Percentiles rank a stretch among this genome's conserved stretches.
Evolutionary conservation across 1,284 basidiomycete genomes (phyloP).

Genomic region (Ustilago nuda): DNA sequence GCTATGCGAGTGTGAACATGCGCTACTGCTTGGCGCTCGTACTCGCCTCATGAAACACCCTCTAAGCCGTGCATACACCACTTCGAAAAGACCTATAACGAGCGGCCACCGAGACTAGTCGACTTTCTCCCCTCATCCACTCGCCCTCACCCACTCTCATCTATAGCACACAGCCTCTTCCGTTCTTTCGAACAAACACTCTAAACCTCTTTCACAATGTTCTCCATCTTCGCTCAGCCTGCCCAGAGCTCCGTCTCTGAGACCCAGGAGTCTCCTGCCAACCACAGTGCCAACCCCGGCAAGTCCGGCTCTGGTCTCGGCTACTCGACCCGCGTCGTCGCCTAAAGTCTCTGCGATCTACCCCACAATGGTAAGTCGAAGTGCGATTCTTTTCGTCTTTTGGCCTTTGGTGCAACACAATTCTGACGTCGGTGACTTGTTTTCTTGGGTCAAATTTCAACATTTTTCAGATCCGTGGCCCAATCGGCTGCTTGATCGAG

Average conservation of each 20-base stretch:
- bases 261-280: conserved; percentile 16
- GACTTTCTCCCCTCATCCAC: conserved; percentile 13
- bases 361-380: conserved; percentile 14
- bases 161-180: conserved; percentile 8
- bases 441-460: not conserved
- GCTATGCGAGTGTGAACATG: no score
- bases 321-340: conserved; percentile 34
- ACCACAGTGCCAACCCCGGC: conserved; percentile 3
- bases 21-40: not conserved
- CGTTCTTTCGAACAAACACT: conserved; percentile 23
- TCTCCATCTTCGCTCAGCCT: conserved; percentile 40
- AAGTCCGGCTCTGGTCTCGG: conserved; percentile 13
- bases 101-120: not conserved
- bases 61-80: not conserved
- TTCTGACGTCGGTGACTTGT: conserved; percentile 1
- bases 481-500: conserved; percentile 11
- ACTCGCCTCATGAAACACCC: not conserved
- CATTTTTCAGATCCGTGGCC: not conserved
- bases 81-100: not conserved
- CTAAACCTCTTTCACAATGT: conserved; percentile 21
- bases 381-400: no score
- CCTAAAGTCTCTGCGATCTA: conserved; percentile 5
- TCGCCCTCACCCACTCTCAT: conserved; percentile 18
- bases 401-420: not conserved
- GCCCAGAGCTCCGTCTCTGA: conserved; percentile 33